Evolutionary conservation across 768 basidiomycete species (phyloP).

Genomic region (Tephrocybe sp.): DNA sequence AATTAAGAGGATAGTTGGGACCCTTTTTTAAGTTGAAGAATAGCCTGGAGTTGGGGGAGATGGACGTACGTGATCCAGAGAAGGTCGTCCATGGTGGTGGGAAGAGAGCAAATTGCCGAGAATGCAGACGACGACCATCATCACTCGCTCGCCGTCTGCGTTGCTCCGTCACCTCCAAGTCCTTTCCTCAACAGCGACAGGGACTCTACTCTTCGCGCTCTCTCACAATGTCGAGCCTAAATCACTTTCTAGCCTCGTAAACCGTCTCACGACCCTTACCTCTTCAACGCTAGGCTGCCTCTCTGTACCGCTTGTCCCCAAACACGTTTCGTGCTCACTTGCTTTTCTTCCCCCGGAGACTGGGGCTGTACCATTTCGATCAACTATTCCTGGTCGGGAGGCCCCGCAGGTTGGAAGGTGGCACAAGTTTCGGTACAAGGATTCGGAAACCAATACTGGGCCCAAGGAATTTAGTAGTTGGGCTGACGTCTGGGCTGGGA

Average conservation of each 20-base stretch:
- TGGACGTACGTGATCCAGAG: slow-evolving; percentile 44
- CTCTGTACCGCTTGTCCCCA: slow-evolving; percentile 41
- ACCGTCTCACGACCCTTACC: slow-evolving; percentile 36
- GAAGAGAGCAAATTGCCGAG: slow-evolving; percentile 8
- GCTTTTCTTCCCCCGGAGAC: slow-evolving; percentile 42
- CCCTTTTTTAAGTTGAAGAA: slow-evolving; percentile 22
- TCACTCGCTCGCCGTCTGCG: slow-evolving; percentile 33
- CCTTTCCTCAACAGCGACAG: slow-evolving; percentile 27
- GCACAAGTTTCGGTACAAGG: slow-evolving; percentile 55
- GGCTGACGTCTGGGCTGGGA: slow-evolving; percentile 48
- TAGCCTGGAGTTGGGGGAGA: background rate
- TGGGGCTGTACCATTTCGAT: slow-evolving; percentile 51
- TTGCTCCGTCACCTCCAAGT: slow-evolving; percentile 32
- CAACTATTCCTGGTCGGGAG: slow-evolving; percentile 56
- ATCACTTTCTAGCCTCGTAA: slow-evolving; percentile 38
- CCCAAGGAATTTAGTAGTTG: slow-evolving; percentile 34
- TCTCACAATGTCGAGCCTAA: slow-evolving; percentile 37
- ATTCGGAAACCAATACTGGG: slow-evolving; percentile 4
- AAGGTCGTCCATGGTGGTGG: slow-evolving; percentile 21
- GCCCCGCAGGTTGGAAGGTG: slow-evolving; percentile 68
- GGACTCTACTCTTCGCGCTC: slow-evolving; percentile 48
- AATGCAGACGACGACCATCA: slow-evolving; percentile 37
- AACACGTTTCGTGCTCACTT: slow-evolving; percentile 50
- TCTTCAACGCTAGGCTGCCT: slow-evolving; percentile 58
- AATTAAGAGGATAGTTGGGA: slow-evolving; percentile 41